Evolutionary conservation across 2,329 filamentous ascomycete species (phyloP), one percentile per base, ranked within the genome.

Genomic region (Phyllosticta capitalensis): DNA sequence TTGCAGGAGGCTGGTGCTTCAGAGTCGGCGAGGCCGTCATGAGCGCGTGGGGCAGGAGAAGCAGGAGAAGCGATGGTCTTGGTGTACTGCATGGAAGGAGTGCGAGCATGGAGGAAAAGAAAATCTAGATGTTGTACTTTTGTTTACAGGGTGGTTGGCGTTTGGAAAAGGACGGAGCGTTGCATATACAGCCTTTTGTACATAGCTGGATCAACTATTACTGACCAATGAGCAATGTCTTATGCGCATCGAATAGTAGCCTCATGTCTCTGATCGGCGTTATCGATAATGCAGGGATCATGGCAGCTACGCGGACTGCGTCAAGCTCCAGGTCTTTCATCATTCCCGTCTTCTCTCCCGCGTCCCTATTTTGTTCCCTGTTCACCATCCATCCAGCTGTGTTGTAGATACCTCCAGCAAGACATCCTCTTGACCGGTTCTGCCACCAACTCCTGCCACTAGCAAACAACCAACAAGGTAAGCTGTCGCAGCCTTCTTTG

Each of bases 1-100:
- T 99, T 5, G 90, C 92, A 0, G 92, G 92, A 1, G 90, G 95
- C 64, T 99, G 94, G 94, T 82, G 89, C 55, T 97, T 89, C 73
- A 90, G 91, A 64, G 78, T 99, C 64, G 85, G 79, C 54, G 89
- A 92, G 64, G 96, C 90, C 89, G 76, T 80, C 1, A 68, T 72
- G 26, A 83, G 85, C 61, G 67, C 80, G 33, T 72, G 74, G 67
- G 75, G 75, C 7, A 66, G 71, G 55, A 77, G 72, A 65, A 70
- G 69, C 60, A 69, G 71, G 53, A 70, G 72, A 55, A 69, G 71
- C 17, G 67, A 72, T 50, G 76, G 72, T 56, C 71, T 80, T 66
- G 81, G 81, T 17, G 74, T 82, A 61, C 66, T 83, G 21, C 54
- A 61, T 26, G 58, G 58, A 14, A 52, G 58, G 48, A 60, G 48